Evolutionary conservation across 2,329 filamentous ascomycete species (phyloP).

Genomic region (Thelonectria rubi): DNA sequence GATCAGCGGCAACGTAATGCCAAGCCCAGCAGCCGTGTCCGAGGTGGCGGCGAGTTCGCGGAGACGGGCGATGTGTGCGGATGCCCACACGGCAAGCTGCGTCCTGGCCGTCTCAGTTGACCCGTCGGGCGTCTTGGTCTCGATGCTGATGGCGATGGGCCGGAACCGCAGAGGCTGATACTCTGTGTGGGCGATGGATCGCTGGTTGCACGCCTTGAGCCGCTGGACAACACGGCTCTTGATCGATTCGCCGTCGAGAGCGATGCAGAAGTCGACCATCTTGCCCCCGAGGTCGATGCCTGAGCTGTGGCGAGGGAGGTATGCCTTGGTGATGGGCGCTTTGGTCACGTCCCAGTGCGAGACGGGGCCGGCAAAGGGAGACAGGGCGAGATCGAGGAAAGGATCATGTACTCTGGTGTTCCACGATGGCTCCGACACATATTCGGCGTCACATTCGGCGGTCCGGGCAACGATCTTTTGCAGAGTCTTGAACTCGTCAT

Average conservation of each 20-base stretch:
- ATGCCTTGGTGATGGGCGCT: conserved; percentile 16
- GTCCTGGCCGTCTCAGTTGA: conserved; percentile 12
- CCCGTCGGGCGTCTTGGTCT: conserved; percentile 18
- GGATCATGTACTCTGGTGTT: conserved; percentile 19
- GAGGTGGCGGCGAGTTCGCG: too few relatives aligned
- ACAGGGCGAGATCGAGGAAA: conserved; percentile 7
- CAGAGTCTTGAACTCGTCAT: background rate
- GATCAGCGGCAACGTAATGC: too few relatives aligned
- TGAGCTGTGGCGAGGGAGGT: conserved; percentile 9
- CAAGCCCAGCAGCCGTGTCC: too few relatives aligned
- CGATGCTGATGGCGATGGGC: conserved; percentile 22
- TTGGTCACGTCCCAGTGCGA: conserved; percentile 18
- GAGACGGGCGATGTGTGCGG: too few relatives aligned
- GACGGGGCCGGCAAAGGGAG: conserved; percentile 3
- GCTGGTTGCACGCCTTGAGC: too few relatives aligned
- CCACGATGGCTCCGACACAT: conserved; percentile 16
- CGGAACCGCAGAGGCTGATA: conserved; percentile 11
- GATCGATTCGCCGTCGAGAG: background rate
- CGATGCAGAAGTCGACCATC: conserved; percentile 20
- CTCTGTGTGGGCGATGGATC: conserved; percentile 21
- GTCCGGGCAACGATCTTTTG: background rate
- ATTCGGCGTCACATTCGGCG: background rate
- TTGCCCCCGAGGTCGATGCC: conserved; percentile 15
- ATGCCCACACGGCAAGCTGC: conserved; percentile 20
- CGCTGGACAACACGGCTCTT: too few relatives aligned